These are phyloP conservation scores for Helianthus tuberosus DNA, from an alignment of 129 eudicot genomes.

Conservation along the genomic window DNA sequence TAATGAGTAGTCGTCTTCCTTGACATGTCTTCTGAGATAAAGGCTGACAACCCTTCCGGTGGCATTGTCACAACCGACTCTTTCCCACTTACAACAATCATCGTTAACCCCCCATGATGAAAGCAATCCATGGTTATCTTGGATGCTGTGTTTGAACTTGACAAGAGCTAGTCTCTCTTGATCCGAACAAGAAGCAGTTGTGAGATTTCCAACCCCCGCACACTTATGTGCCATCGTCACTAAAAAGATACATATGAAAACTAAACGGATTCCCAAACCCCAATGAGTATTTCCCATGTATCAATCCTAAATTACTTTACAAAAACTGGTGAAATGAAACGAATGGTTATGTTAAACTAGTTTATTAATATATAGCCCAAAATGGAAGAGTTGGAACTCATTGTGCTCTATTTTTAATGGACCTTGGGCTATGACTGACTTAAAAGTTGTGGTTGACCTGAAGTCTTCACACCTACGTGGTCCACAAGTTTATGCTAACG, in stretches of 20 bases:
- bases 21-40: not conserved
- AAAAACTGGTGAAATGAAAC: not conserved
- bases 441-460: not conserved
- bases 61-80: conserved; percentile 5
- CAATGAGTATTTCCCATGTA: not conserved
- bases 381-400: too few relatives aligned
- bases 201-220: not conserved
- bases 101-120: conserved; percentile 28
- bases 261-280: not conserved
- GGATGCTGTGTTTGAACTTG: conserved; percentile 17
- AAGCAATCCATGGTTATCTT: not conserved
- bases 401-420: too few relatives aligned
- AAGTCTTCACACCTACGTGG: not conserved
- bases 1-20: too few relatives aligned
- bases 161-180: conserved; percentile 34
- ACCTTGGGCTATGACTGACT: not conserved
- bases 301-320: not conserved
- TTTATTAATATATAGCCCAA: not conserved
- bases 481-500: too few relatives aligned
- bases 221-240: not conserved
- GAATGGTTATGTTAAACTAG: not conserved
- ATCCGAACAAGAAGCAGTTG: not conserved
- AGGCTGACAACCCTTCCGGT: conserved; percentile 11
- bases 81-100: conserved; percentile 25
- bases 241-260: not conserved